phyloP scores from a whole-genome alignment of 768 basidiomycete species.

The Crucibulum laeve region DNA sequence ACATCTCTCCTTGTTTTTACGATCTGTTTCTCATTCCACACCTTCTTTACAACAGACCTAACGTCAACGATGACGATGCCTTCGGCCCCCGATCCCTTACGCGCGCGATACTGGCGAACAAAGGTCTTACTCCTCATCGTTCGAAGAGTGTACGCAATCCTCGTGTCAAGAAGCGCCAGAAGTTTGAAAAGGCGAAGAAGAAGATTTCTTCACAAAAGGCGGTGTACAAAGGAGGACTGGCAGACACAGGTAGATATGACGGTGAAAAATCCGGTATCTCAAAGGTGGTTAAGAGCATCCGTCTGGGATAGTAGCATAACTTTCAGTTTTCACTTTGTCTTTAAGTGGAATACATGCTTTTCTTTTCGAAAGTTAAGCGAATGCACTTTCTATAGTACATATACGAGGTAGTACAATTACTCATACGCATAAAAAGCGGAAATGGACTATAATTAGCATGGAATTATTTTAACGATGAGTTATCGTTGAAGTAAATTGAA shows the following conservation, averaged over 20 bases:
- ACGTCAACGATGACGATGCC: slow-evolving; percentile 25
- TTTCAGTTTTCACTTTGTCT: too few relatives aligned
- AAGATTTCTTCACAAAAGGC: slow-evolving; percentile 86
- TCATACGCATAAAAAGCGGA: too few relatives aligned
- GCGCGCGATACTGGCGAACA: slow-evolving; percentile 89
- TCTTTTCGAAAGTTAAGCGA: too few relatives aligned
- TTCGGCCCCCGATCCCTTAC: slow-evolving; percentile 86
- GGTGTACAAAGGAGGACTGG: slow-evolving; percentile 86
- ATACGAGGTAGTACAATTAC: too few relatives aligned
- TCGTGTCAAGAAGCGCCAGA: slow-evolving; percentile 93
- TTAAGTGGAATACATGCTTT: too few relatives aligned
- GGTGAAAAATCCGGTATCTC: slow-evolving; percentile 94
- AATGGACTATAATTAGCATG: too few relatives aligned
- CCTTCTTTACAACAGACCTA: slow-evolving; percentile 13
- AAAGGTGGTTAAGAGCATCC: slow-evolving; percentile 84
- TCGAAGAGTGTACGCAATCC: slow-evolving; percentile 92
- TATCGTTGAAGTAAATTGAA: too few relatives aligned
- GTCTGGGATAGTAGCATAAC: slow-evolving; percentile 59
- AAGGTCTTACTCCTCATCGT: slow-evolving; percentile 87
- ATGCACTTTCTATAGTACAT: too few relatives aligned
- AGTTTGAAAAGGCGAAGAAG: slow-evolving; percentile 94
- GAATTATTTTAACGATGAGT: too few relatives aligned
- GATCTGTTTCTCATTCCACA: not conserved
- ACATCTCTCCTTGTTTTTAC: slow-evolving; percentile 9
- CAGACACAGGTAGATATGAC: slow-evolving; percentile 67